phyloP scores from a whole-genome alignment of 345 rosid genomes.

The Moringa oleifera region DNA sequence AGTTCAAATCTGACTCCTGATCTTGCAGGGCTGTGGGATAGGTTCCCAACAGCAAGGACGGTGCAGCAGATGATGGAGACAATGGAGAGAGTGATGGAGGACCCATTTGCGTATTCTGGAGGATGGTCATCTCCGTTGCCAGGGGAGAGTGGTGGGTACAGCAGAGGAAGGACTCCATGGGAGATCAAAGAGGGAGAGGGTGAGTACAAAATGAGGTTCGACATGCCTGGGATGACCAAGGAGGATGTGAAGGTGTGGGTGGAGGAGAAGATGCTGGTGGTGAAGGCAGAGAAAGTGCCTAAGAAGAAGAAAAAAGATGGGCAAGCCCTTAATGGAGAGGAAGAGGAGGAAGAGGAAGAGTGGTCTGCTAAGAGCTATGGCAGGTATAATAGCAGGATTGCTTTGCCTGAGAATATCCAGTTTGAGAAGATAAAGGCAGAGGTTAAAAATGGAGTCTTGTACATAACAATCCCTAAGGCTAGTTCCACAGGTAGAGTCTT shows the following conservation, averaged over 20 bases:
- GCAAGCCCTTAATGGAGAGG: conserved; percentile 5
- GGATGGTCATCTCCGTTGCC: conserved; percentile 27
- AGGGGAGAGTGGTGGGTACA: conserved; percentile 20
- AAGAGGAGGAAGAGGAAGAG: conserved; percentile 32
- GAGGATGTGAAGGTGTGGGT: conserved; percentile 61
- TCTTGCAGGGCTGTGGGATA: conserved; percentile 33
- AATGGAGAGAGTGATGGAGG: conserved; percentile 56
- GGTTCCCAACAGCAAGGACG: conserved; percentile 54
- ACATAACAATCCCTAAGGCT: conserved; percentile 45
- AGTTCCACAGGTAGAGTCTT: conserved; percentile 17
- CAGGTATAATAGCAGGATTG: conserved; percentile 46
- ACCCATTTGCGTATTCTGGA: conserved; percentile 30
- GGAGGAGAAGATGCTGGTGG: conserved; percentile 52
- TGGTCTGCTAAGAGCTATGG: conserved; percentile 62
- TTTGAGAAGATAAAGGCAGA: conserved; percentile 62
- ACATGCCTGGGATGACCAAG: conserved; percentile 68
- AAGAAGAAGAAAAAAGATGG: conserved; percentile 17
- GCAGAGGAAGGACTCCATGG: conserved; percentile 66
- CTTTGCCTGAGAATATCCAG: conserved; percentile 52
- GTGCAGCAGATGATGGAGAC: conserved; percentile 69
- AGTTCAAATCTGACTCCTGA: background rate
- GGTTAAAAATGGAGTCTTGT: conserved; percentile 61
- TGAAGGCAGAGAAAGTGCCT: conserved; percentile 36
- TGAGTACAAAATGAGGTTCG: conserved; percentile 61
- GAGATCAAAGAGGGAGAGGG: conserved; percentile 49